phyloP scores from a whole-genome alignment of 2,329 filamentous ascomycete genomes.

The Zelopaecilomyces penicillatus region DNA sequence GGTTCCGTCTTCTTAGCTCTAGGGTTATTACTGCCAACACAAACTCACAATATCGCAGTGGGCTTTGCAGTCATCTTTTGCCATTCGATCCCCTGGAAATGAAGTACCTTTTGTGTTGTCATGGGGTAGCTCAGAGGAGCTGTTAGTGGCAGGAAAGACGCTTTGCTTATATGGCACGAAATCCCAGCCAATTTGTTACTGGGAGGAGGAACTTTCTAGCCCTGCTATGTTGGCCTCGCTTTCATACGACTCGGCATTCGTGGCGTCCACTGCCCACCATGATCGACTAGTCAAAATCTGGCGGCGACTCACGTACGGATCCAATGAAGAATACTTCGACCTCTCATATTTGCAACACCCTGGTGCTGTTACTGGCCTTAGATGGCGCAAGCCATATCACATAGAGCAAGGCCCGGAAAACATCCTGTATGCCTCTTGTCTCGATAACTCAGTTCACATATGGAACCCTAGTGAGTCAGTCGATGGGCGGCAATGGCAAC shows the following conservation, averaged over 20 bases:
- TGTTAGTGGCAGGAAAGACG: slow-evolving; percentile 64
- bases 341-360: slow-evolving; percentile 86
- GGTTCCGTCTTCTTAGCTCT: slow-evolving; percentile 35
- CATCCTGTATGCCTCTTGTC: slow-evolving; percentile 81
- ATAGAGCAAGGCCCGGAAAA: slow-evolving; percentile 74
- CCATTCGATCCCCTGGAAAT: slow-evolving; percentile 24
- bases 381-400: slow-evolving; percentile 77
- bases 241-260: slow-evolving; percentile 79
- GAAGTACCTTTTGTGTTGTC: slow-evolving; percentile 51
- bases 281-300: slow-evolving; percentile 89
- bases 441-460: slow-evolving; percentile 70
- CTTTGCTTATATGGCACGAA: slow-evolving; percentile 59
- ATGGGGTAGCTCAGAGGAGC: slow-evolving; percentile 80
- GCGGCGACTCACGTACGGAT: slow-evolving; percentile 77
- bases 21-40: background rate
- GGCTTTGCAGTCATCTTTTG: slow-evolving; percentile 55
- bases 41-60: slow-evolving; percentile 38
- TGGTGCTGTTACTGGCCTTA: slow-evolving; percentile 65
- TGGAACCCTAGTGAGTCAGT: slow-evolving; percentile 74
- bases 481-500: slow-evolving; percentile 61
- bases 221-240: slow-evolving; percentile 66
- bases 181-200: slow-evolving; percentile 49
- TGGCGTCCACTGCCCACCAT: slow-evolving; percentile 70
- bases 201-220: slow-evolving; percentile 67
- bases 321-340: slow-evolving; percentile 79